Evolutionary conservation across 2,329 filamentous ascomycete species (phyloP).

Genomic region (Fusarium sacchari): DNA sequence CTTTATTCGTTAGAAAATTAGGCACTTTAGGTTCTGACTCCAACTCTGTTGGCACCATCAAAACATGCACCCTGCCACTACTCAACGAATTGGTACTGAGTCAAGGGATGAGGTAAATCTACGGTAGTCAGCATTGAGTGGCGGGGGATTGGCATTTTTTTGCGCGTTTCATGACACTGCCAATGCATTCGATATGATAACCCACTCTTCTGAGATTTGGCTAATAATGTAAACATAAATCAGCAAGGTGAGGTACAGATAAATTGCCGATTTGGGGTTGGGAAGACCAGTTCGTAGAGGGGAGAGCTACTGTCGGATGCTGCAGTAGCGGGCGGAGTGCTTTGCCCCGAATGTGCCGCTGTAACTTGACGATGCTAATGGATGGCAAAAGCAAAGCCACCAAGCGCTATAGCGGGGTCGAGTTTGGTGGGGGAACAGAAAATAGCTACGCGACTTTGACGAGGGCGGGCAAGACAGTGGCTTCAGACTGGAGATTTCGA

Average conservation of each 20-base stretch:
- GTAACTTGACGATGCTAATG: slow-evolving; percentile 8
- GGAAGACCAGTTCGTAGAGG: slow-evolving; percentile 27
- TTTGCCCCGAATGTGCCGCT: slow-evolving; percentile 41
- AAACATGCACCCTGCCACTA: slow-evolving; percentile 18
- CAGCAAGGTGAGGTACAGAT: not conserved
- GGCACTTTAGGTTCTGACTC: slow-evolving; percentile 25
- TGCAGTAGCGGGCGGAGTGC: slow-evolving; percentile 42
- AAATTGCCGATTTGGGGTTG: slow-evolving; percentile 20
- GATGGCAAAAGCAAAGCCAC: slow-evolving; percentile 32
- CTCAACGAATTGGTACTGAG: slow-evolving; percentile 28
- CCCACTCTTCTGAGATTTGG: slow-evolving; percentile 13
- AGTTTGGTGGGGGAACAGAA: slow-evolving; percentile 32
- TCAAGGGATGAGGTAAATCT: slow-evolving; percentile 1
- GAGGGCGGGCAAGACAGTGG: slow-evolving; percentile 21
- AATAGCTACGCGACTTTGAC: slow-evolving; percentile 30
- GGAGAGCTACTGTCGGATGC: slow-evolving; percentile 38
- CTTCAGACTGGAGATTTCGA: not conserved
- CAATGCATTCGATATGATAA: not conserved
- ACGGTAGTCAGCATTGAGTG: slow-evolving; percentile 18
- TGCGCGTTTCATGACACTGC: not conserved
- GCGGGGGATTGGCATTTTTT: slow-evolving; percentile 5
- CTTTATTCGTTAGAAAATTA: slow-evolving; percentile 20
- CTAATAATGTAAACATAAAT: slow-evolving; percentile 18
- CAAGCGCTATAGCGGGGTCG: slow-evolving; percentile 32
- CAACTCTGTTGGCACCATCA: slow-evolving; percentile 33